phyloP scores from a whole-genome alignment of 495 filamentous ascomycete genomes.

The Penicillium robsamsonii region DNA sequence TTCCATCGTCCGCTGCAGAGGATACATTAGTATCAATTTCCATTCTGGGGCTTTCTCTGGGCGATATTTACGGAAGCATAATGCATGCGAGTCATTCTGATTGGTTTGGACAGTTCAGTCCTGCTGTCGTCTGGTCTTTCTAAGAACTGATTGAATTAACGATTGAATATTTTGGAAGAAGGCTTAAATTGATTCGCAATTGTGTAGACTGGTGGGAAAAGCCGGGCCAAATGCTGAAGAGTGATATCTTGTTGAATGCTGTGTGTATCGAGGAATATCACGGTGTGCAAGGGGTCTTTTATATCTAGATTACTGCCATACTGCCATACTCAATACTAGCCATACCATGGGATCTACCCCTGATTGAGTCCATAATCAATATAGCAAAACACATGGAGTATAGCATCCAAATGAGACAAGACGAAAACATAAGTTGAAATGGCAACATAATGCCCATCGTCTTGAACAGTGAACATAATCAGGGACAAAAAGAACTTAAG shows the following conservation, averaged over 20 bases:
- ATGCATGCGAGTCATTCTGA: neutral
- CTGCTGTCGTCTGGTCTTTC: neutral
- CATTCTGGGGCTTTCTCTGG: no score
- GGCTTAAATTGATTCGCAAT: no score
- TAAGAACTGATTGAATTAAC: neutral
- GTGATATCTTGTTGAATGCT: neutral
- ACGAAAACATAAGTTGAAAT: neutral
- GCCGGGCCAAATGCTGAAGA: no score
- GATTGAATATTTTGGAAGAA: neutral
- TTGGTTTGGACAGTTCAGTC: neutral
- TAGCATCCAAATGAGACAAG: neutral
- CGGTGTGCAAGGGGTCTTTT: neutral
- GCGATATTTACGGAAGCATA: neutral
- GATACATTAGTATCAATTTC: no score
- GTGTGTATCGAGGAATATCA: neutral
- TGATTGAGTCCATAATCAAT: neutral
- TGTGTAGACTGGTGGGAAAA: no score
- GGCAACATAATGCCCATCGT: neutral
- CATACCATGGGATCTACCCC: no score
- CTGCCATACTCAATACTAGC: no score
- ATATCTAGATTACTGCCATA: neutral
- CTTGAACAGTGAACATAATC: neutral
- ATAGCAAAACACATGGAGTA: neutral
- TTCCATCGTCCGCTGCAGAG: no score
- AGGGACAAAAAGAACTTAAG: neutral